Evolutionary conservation across 1,284 basidiomycete species (phyloP), one percentile per base, ranked within the genome.

Genomic region (Phellopilus nigrolimitatus): DNA sequence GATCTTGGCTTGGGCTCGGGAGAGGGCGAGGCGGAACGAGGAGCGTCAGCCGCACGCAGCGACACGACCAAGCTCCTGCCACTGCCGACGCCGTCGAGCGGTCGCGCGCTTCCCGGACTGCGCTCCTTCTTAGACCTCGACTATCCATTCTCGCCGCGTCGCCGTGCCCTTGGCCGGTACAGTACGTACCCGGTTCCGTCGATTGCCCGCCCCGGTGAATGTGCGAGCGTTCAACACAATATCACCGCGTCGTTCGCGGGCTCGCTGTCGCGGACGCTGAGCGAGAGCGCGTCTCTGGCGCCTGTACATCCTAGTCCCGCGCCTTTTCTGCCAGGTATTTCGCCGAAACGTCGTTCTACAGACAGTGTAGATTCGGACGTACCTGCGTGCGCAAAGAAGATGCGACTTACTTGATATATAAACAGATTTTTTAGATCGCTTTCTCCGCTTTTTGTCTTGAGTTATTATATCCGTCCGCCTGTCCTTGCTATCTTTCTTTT

Each of bases 101-200:
- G 24, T 10, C 25, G 4, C 25, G 46, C 36, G 4, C 25, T 48
- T 4, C 46, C 36, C 15, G 24, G 24, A 4, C 15, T 37, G 10
- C 46, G 37, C 15, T 48, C 46, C 10, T 37, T 48, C n/a, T 15
- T 37, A 3, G 46, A 37, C 13, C 15, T 48, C 4, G 46, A 48
- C 12, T 48, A 48, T 17, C 39, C 46, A 3, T 9, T 15, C 4
- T 48, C 46, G n/a, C 38, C 46, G 24, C 46, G 46, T 12, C 46
- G 46, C 6, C 46, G 46, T 39, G 46, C 46, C 10, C 27, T 48
- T 8, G n/a, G 15, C n/a, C 46, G 37, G 1, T 48, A 10, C 15
- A 12, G 36, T 2, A 8, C 19, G 15, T 25, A 10, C 5, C 31
- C 45, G 13, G 34, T 19, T n/a, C 4, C 31, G 8, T 2, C 9